These are phyloP conservation scores for fission yeast (Schizosaccharomyces pombe) DNA, from an alignment of 805 yeast genomes.

Conservation along the genomic window DNA sequence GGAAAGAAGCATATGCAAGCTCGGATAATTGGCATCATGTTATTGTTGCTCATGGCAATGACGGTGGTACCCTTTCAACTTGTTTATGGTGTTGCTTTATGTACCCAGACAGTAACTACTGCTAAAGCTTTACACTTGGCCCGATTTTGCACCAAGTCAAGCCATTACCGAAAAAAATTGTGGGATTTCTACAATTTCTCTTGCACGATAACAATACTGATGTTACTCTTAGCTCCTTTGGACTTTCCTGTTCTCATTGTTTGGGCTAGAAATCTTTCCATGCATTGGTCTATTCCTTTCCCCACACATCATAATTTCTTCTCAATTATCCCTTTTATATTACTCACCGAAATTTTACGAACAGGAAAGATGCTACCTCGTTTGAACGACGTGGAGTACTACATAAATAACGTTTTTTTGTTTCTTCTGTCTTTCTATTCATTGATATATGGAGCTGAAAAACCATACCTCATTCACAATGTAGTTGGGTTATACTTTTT, in stretches of 20 bases:
- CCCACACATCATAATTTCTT: constrained; percentile 66
- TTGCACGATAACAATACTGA: constrained; percentile 35
- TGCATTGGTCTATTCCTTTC: constrained; percentile 65
- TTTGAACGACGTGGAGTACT: constrained; percentile 5
- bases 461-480: background rate
- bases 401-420: background rate
- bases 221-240: constrained; percentile 61
- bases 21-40: constrained; percentile 8
- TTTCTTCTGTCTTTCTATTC: background rate
- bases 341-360: constrained; percentile 32
- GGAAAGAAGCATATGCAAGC: background rate
- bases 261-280: constrained; percentile 53
- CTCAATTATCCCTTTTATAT: constrained; percentile 49
- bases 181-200: constrained; percentile 30
- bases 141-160: background rate
- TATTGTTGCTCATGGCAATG: constrained; percentile 25
- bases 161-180: background rate
- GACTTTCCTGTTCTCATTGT: constrained; percentile 59
- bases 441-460: background rate
- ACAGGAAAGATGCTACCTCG: constrained; percentile 27
- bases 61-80: constrained; percentile 62
- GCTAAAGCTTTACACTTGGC: background rate
- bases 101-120: constrained; percentile 31
- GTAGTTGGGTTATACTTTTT: background rate
- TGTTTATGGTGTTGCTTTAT: constrained; percentile 36